Percentiles rank a stretch among this genome's conserved stretches.
These are phyloP conservation scores for Thielaviopsis punctulata DNA, from an alignment of 2,329 filamentous ascomycete species.

Conservation along the genomic window DNA sequence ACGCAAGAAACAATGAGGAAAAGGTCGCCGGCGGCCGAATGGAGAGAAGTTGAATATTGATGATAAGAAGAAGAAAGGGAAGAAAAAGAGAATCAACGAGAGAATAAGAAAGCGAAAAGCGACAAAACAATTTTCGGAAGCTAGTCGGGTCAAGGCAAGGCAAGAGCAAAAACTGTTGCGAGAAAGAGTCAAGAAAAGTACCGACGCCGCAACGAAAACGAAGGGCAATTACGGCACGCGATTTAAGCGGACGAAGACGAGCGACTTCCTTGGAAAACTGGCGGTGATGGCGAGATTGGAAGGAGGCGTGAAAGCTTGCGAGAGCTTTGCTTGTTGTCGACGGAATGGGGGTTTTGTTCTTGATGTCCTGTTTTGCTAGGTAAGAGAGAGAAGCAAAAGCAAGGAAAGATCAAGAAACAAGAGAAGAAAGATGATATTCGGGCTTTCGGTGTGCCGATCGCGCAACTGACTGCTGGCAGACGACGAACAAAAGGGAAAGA, in stretches of 20 bases:
- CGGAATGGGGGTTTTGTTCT: background rate
- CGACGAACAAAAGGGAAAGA: conserved; percentile 1
- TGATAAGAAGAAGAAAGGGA: background rate
- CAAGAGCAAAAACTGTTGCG: background rate
- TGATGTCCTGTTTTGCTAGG: background rate
- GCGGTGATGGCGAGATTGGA: background rate
- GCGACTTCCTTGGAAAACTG: background rate
- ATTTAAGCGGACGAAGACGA: background rate
- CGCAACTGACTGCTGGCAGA: background rate
- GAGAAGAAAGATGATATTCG: background rate
- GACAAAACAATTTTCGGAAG: too few species aligned
- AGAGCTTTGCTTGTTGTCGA: background rate
- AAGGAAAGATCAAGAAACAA: background rate
- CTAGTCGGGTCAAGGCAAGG: too few species aligned
- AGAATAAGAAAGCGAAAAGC: background rate
- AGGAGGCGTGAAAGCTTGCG: background rate
- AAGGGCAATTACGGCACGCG: background rate
- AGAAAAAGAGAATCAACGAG: background rate
- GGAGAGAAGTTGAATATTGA: background rate
- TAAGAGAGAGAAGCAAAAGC: background rate
- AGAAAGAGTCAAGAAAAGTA: background rate
- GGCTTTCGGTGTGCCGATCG: background rate
- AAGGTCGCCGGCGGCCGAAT: conserved; percentile 9
- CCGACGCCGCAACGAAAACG: background rate
- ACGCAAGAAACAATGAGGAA: background rate